Evolutionary conservation across 2,329 filamentous ascomycete genomes (phyloP).

Genomic region (Chaetothyriales sp.): DNA sequence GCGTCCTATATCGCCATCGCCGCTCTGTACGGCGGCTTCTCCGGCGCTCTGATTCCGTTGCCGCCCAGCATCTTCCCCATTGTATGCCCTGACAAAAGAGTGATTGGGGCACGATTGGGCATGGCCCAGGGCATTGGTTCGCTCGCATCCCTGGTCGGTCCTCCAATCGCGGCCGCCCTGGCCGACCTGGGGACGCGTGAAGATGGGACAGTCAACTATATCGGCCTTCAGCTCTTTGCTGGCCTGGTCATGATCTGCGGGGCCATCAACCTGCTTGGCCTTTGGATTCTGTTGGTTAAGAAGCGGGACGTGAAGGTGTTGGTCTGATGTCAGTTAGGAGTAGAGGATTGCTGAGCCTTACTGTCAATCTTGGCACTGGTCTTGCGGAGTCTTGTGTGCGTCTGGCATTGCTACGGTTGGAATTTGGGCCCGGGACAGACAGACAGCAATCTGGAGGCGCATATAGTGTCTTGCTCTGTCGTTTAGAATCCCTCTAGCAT

Average conservation of each 20-base stretch:
- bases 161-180: slow-evolving; percentile 34
- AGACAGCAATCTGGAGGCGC: no score
- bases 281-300: slow-evolving; percentile 14
- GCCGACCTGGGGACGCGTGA: slow-evolving; percentile 23
- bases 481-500: no score
- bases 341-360: no score
- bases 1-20: slow-evolving; percentile 43
- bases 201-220: slow-evolving; percentile 20
- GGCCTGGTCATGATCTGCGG: slow-evolving; percentile 28
- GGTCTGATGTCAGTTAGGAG: slow-evolving; percentile 4
- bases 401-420: no score
- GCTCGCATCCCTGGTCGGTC: slow-evolving; percentile 33
- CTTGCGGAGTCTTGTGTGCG: no score
- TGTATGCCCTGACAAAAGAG: slow-evolving; percentile 31
- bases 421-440: no score
- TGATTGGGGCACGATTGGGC: slow-evolving; percentile 34
- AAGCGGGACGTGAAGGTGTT: slow-evolving; percentile 7
- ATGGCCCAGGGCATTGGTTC: slow-evolving; percentile 35
- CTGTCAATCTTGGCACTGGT: no score
- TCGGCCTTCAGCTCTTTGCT: slow-evolving; percentile 33
- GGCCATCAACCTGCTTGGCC: slow-evolving; percentile 18
- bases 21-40: slow-evolving; percentile 40
- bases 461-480: no score
- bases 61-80: slow-evolving; percentile 44
- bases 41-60: slow-evolving; percentile 45